phyloP scores from a whole-genome alignment of 2,329 filamentous ascomycete genomes.

The Pyrenophora seminiperda region DNA sequence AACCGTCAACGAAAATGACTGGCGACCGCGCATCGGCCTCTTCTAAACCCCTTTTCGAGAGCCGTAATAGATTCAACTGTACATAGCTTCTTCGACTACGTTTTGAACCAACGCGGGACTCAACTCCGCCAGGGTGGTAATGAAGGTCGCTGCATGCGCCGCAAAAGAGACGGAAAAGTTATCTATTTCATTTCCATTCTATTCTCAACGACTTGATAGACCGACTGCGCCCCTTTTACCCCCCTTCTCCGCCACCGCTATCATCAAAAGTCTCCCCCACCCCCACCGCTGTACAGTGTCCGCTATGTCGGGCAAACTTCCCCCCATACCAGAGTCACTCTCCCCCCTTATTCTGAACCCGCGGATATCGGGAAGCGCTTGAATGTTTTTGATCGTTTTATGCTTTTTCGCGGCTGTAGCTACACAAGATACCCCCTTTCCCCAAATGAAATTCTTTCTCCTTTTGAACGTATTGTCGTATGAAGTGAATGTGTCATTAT shows the following conservation, averaged over 20 bases:
- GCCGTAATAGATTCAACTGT: slow-evolving; percentile 18
- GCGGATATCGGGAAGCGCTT: slow-evolving; percentile 2
- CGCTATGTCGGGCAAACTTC: slow-evolving; percentile 25
- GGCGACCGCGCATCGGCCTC: slow-evolving; percentile 75
- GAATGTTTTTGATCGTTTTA: slow-evolving; percentile 12
- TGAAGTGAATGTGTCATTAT: too few species aligned
- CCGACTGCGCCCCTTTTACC: slow-evolving; percentile 8
- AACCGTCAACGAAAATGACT: slow-evolving; percentile 63
- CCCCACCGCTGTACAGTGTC: slow-evolving; percentile 32
- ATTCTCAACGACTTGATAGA: slow-evolving; percentile 9
- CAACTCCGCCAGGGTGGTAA: slow-evolving; percentile 28
- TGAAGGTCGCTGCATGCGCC: slow-evolving; percentile 5
- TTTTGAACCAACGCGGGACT: slow-evolving; percentile 23
- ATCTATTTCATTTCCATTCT: background rate
- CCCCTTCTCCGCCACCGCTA: slow-evolving; percentile 5
- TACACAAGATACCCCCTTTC: slow-evolving; percentile 40
- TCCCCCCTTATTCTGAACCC: background rate
- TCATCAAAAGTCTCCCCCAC: slow-evolving; percentile 21
- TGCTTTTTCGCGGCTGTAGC: slow-evolving; percentile 23
- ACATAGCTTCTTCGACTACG: slow-evolving; percentile 23
- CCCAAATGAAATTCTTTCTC: slow-evolving; percentile 23
- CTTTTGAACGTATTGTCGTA: too few species aligned
- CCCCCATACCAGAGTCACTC: background rate
- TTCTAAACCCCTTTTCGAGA: slow-evolving; percentile 26
- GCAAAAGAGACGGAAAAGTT: slow-evolving; percentile 31